Conservation (phyloP, 805 yeast species). For the Groenewaldozyma tartarivorans region DNA sequence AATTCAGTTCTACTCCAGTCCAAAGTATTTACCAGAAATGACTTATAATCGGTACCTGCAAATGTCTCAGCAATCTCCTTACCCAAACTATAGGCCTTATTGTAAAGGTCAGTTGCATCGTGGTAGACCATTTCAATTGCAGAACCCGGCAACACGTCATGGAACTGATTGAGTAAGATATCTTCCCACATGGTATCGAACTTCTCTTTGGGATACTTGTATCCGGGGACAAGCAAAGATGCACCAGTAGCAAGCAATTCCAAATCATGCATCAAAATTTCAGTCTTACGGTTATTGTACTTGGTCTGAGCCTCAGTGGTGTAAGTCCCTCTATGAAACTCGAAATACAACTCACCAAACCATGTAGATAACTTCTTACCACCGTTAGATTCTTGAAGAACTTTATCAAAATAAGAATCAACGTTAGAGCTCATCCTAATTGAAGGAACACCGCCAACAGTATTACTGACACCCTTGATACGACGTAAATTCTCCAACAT, state of each 20-base stretch:
- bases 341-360: conserved; percentile 87
- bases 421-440: conserved; percentile 68
- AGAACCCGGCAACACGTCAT: conserved; percentile 94
- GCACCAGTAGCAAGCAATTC: conserved; percentile 73
- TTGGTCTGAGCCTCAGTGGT: conserved; percentile 85
- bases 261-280: conserved; percentile 67
- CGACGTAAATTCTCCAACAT: conserved; percentile 74
- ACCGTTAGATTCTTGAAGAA: conserved; percentile 48
- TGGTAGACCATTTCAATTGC: conserved; percentile 92
- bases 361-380: conserved; percentile 70
- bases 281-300: conserved; percentile 63
- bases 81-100: conserved; percentile 46
- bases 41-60: conserved; percentile 34
- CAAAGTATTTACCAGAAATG: conserved; percentile 42
- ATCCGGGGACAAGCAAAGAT: conserved; percentile 44
- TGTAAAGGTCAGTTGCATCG: conserved; percentile 56
- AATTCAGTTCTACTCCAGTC: conserved; percentile 53
- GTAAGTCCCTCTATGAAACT: conserved; percentile 92
- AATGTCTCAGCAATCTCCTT: conserved; percentile 43
- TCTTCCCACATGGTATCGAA: conserved; percentile 76
- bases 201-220: conserved; percentile 60
- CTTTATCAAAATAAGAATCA: conserved; percentile 62
- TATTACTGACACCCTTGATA: conserved; percentile 63
- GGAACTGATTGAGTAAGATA: conserved; percentile 84
- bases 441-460: conserved; percentile 68